Base-by-base conservation (phyloP, 2,329 filamentous ascomycete genomes). In the Apiospora aurea region DNA sequence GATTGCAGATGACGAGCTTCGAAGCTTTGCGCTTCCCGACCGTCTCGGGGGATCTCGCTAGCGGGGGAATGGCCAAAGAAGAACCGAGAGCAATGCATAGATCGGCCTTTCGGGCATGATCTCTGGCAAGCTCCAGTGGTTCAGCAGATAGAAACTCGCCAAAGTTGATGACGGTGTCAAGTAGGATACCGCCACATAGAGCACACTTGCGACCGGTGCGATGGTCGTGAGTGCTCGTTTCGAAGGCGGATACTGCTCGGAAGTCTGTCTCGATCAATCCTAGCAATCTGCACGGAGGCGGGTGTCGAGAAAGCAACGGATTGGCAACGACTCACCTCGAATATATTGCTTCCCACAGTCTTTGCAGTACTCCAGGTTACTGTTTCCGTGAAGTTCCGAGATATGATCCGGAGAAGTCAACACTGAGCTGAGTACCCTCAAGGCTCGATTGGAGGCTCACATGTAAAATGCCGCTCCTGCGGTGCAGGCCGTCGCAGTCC, bases 301-400 rank as follows among this genome's bases (percentile, higher is more conserved):
- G n/a, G n/a, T n/a, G n/a, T n/a, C n/a, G n/a, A n/a, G 8, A 61
- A 61, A n/a, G 2, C 14, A 38, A 38, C 10, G 16, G 3, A 2
- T 34, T 10, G 53, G 16, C 18, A 38, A 38, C 2, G 29, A 38
- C 71, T 16, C 75, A 83, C 82, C 83, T 21, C 85, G 80, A 16
- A 87, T 80, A 38, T 85, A 86, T 70, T 87, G 83, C 43, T 85
- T 84, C 0, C 81, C 81, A 47, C 84, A 87, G 13, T 83, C 80
- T 57, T 81, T 80, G 73, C 85, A 87, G 41, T 77, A 82, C 70
- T 86, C 85, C 0, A 81, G 80, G 57, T 86, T 87, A 47, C 80
- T 86, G 66, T 87, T 87, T 0, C 85, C 84, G 43, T 87, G 85
- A 0, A 87, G 79, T 71, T 87, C 85, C 0, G 85, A 85, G 64